A percentile compares a stretch with the other conserved stretches of the same genome.
Conservation (phyloP, 345 rosid species). For the Stellera chamaejasme region DNA sequence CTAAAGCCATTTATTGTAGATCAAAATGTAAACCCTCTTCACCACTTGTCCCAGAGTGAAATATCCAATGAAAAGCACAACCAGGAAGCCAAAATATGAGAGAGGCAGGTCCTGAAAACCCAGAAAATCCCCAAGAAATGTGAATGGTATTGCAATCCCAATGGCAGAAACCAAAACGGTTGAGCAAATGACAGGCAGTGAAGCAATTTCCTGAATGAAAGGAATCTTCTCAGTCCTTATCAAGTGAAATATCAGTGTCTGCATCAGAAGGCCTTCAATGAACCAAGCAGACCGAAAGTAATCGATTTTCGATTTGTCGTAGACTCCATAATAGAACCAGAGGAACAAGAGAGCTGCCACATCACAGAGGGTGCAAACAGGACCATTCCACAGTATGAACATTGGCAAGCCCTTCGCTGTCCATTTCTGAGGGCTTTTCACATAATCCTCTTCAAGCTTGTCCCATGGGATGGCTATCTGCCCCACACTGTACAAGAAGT, state of each 20-base stretch:
- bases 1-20: constrained; percentile 47
- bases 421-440: constrained; percentile 49
- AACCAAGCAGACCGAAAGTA: constrained; percentile 57
- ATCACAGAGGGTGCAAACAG: constrained; percentile 50
- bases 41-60: constrained; percentile 53
- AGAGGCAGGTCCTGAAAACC: constrained; percentile 37
- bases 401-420: constrained; percentile 31
- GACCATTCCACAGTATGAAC: constrained; percentile 59
- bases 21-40: constrained; percentile 45
- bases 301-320: not conserved
- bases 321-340: constrained; percentile 24
- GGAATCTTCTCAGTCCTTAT: constrained; percentile 61
- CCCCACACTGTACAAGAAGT: constrained; percentile 47
- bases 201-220: constrained; percentile 48
- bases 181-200: constrained; percentile 52
- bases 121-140: constrained; percentile 32
- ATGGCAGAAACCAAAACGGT: constrained; percentile 42
- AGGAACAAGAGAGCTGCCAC: constrained; percentile 35
- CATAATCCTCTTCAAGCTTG: constrained; percentile 52
- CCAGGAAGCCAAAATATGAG: constrained; percentile 45
- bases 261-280: constrained; percentile 61
- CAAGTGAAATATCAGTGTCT: constrained; percentile 54
- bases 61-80: constrained; percentile 49
- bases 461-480: constrained; percentile 74
- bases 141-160: constrained; percentile 42